A percentile compares a stretch with the other conserved stretches of the same genome.
phyloP scores from a whole-genome alignment of 2,329 filamentous ascomycete species.

The Penicillium sp. region DNA sequence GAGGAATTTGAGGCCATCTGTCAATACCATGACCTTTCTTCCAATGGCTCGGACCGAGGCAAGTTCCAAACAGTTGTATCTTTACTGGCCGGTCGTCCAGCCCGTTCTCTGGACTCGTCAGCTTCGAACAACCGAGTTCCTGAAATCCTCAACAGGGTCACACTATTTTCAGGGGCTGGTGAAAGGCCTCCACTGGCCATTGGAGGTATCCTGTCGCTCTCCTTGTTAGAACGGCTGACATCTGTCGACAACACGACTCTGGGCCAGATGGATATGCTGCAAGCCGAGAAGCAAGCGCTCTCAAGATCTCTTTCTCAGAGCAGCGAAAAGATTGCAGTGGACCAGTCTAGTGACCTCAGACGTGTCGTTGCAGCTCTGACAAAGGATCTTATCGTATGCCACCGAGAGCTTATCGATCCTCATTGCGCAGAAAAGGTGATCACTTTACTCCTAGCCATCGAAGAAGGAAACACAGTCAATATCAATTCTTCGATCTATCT shows the following conservation, averaged over 20 bases:
- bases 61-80: conserved; percentile 36
- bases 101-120: conserved; percentile 39
- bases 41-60: conserved; percentile 16
- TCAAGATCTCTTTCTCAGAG: conserved; percentile 59
- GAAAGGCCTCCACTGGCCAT: conserved; percentile 49
- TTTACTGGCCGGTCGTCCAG: conserved; percentile 43
- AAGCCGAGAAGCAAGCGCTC: conserved; percentile 67
- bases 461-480: conserved; percentile 23
- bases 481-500: conserved; percentile 18
- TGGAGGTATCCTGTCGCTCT: conserved; percentile 53
- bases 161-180: conserved; percentile 41
- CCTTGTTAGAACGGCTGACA: conserved; percentile 61
- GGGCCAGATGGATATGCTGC: conserved; percentile 65
- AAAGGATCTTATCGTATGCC: conserved; percentile 39
- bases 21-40: conserved; percentile 48
- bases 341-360: conserved; percentile 57
- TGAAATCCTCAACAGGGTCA: conserved; percentile 39
- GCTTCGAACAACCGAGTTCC: conserved; percentile 38
- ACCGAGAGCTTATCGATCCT: conserved; percentile 39
- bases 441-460: conserved; percentile 28
- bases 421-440: conserved; percentile 30
- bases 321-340: conserved; percentile 54
- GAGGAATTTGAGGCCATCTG: conserved; percentile 53
- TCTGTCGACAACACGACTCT: conserved; percentile 59
- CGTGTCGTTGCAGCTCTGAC: conserved; percentile 48